Evolutionary conservation across 805 yeast genomes (phyloP), one percentile per base, ranked within the genome.

Genomic region (Kluyveromyces wickerhamii): DNA sequence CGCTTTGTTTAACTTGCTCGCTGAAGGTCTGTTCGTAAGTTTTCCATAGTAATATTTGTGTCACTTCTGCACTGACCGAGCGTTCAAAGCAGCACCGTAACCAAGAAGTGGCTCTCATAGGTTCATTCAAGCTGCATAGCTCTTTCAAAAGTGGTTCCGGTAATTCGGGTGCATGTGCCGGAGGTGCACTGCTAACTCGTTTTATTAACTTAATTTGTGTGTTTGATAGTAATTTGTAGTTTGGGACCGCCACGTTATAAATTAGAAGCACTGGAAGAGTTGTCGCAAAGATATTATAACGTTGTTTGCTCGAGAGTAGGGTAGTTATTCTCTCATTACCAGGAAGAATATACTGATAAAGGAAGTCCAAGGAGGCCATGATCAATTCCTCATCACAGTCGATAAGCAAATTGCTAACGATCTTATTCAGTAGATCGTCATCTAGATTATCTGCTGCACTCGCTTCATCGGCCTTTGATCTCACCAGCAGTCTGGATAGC

Each of bases 41-140:
- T 57, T 87, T 85, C 98, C 98, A 92, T 28, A 92, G 69, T 13
- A 94, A 82, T 17, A 92, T 88, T 61, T 92, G 98, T 1, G 96
- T 87, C 8, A 88, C 95, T 52, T 87, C 95, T 4, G 89, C 86
- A 7, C 70, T 76, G 8, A 72, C 64, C 29, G 68, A 74, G 4
- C 94, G 86, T 47, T 79, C 87, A 60, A 87, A 92, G 45, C 89
- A 80, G 46, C 95, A 79, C 47, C 95, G 74, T 67, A 92, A 78
- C 97, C 97, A 92, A 20, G 86, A 72, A 4, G 95, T 84, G 0
- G 97, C 95, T 42, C 98, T 70, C 38, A 76, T 70, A 2, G 97
- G 97, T 59, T 92, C 98, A 9, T 77, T 71, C 36, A 87, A 61
- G 19, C 65, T 62, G 30, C 80, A 65, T 23, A 92, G 68, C 28